Percentiles rank a stretch among this genome's conserved stretches.
phyloP scores from a whole-genome alignment of 768 basidiomycete species.

The Phylloporus arenicola region DNA sequence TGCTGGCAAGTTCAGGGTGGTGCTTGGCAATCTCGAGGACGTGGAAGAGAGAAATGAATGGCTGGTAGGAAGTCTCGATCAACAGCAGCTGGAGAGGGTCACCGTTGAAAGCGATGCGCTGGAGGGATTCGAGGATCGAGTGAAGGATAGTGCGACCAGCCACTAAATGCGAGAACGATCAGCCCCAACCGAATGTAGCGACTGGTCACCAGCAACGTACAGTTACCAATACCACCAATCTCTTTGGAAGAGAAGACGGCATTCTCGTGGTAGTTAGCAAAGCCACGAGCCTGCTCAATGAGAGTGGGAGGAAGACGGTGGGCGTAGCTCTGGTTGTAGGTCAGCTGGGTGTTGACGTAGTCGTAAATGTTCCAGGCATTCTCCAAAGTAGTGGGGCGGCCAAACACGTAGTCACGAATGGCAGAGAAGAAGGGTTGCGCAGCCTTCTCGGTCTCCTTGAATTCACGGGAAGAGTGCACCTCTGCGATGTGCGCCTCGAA shows the following conservation, averaged over 20 bases:
- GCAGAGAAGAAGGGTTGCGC: slow-evolving; percentile 62
- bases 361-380: slow-evolving; percentile 80
- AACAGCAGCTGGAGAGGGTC: slow-evolving; percentile 77
- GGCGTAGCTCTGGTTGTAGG: slow-evolving; percentile 79
- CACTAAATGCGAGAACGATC: slow-evolving; percentile 40
- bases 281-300: slow-evolving; percentile 65
- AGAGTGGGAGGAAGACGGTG: slow-evolving; percentile 75
- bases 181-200: background rate
- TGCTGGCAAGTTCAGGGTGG: slow-evolving; percentile 53
- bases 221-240: slow-evolving; percentile 69
- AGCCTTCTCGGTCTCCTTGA: slow-evolving; percentile 54
- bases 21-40: slow-evolving; percentile 58
- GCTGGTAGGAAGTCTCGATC: slow-evolving; percentile 81
- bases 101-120: slow-evolving; percentile 72
- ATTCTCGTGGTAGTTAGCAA: slow-evolving; percentile 77
- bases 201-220: slow-evolving; percentile 39
- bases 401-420: slow-evolving; percentile 67
- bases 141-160: slow-evolving; percentile 76
- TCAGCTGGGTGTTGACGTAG: slow-evolving; percentile 68
- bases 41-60: slow-evolving; percentile 85
- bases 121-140: slow-evolving; percentile 64
- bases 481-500: slow-evolving; percentile 60
- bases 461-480: slow-evolving; percentile 58
- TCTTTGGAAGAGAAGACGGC: slow-evolving; percentile 63
- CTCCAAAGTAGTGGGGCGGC: slow-evolving; percentile 58